Conservation (phyloP, 257 asterid genomes). For the Sherardia arvensis region DNA sequence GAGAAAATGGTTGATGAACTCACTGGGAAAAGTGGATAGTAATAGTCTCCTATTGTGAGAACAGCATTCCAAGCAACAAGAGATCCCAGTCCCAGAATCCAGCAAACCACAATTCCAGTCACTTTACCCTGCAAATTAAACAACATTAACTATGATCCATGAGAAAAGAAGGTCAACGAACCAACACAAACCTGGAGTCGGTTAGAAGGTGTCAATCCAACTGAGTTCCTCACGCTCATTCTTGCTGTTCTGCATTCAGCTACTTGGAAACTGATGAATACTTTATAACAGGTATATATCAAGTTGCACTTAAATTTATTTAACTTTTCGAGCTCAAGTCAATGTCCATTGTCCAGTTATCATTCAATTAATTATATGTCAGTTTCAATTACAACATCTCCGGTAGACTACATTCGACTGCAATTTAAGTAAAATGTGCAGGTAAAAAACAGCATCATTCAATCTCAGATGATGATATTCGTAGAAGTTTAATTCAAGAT, state of each 20-base stretch:
- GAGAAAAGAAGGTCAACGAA: neutral
- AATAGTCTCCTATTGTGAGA: conserved; percentile 30
- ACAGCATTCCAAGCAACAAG: conserved; percentile 30
- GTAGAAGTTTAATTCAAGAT: too few species aligned
- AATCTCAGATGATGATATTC: too few species aligned
- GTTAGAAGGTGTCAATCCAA: neutral
- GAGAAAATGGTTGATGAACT: neutral
- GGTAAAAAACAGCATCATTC: too few species aligned
- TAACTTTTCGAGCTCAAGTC: too few species aligned
- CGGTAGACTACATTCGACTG: too few species aligned
- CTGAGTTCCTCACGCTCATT: neutral
- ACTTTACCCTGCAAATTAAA: conserved; percentile 19
- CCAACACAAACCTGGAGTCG: neutral
- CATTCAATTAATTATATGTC: too few species aligned
- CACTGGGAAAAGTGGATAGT: conserved; percentile 26
- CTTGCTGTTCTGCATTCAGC: neutral
- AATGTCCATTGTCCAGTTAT: too few species aligned
- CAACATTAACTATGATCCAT: neutral
- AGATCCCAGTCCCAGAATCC: conserved; percentile 25
- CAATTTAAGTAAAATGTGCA: too few species aligned
- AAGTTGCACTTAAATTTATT: too few species aligned
- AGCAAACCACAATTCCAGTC: conserved; percentile 16
- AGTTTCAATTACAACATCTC: too few species aligned
- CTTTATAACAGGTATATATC: too few species aligned
- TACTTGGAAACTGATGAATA: neutral